Evolutionary conservation across 1,284 basidiomycete genomes (phyloP).

Genomic region (Fomitopsis pinicola): DNA sequence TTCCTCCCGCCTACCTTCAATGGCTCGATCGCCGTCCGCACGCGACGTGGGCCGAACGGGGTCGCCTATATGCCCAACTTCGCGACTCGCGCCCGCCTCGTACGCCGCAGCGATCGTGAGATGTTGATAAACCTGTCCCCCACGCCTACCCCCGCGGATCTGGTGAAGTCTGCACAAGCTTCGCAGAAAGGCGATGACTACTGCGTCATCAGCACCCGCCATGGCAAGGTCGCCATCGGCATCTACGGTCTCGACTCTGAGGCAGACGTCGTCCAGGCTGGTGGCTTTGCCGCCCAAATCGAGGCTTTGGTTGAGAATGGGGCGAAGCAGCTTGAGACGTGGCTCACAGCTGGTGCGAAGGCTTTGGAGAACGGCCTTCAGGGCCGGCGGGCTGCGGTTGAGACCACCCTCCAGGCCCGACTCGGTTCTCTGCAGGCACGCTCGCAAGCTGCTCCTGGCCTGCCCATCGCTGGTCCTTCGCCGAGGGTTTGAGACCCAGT

Average conservation of each 20-base stretch:
- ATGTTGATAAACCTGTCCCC: constrained; percentile 4
- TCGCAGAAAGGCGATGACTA: background rate
- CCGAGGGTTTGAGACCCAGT: background rate
- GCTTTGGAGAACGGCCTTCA: background rate
- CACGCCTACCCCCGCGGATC: background rate
- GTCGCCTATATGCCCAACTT: constrained; percentile 6
- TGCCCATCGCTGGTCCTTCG: background rate
- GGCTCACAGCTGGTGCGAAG: background rate
- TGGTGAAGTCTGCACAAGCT: too few relatives aligned
- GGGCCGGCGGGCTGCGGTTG: background rate
- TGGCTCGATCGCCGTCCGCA: constrained; percentile 4
- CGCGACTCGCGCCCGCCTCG: constrained; percentile 1
- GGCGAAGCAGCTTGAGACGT: background rate
- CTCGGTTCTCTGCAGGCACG: background rate
- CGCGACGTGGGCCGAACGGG: background rate
- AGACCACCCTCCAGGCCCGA: background rate
- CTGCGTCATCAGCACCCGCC: constrained; percentile 4
- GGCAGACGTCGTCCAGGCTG: background rate
- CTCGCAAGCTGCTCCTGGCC: background rate
- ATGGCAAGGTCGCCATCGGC: constrained; percentile 4
- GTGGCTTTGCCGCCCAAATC: background rate
- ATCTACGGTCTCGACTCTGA: constrained; percentile 2
- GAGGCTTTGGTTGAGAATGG: background rate
- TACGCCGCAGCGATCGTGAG: constrained; percentile 1
- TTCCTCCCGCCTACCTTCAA: constrained; percentile 7